Evolutionary conservation across 441 rosid genomes (phyloP).

Genomic region (Populus hybrid): DNA sequence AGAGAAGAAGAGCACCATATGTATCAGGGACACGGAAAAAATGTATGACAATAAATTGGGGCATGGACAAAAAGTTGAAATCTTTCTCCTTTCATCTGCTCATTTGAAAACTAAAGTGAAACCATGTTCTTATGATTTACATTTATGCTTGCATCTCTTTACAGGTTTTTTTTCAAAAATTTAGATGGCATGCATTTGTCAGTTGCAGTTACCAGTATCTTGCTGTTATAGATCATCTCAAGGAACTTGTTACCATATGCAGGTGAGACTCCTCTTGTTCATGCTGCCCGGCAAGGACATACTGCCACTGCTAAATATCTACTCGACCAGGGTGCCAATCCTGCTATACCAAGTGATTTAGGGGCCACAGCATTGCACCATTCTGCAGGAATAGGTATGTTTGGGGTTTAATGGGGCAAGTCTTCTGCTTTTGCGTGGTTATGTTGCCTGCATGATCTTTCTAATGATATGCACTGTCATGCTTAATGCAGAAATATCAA

Average conservation of each 20-base stretch:
- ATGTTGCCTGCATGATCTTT: background rate
- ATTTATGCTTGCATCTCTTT: background rate
- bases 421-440: constrained; percentile 3
- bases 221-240: constrained; percentile 1
- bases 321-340: constrained; percentile 69
- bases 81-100: background rate
- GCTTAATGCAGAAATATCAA: background rate
- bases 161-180: background rate
- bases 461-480: constrained; percentile 26
- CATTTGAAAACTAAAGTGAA: background rate
- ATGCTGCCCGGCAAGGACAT: constrained; percentile 92
- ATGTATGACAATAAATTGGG: background rate
- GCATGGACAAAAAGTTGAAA: background rate
- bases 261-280: constrained; percentile 94
- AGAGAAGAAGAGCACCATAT: background rate
- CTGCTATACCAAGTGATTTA: constrained; percentile 66
- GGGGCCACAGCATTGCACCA: constrained; percentile 93
- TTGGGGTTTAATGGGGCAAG: background rate
- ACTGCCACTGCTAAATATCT: constrained; percentile 68
- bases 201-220: background rate
- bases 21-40: background rate
- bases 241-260: constrained; percentile 22
- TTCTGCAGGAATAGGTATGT: constrained; percentile 75
- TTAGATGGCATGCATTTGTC: background rate
- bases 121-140: background rate